phyloP scores from a whole-genome alignment of 1,284 basidiomycete species.

The Austroboletus olivaceoglutinosus region DNA sequence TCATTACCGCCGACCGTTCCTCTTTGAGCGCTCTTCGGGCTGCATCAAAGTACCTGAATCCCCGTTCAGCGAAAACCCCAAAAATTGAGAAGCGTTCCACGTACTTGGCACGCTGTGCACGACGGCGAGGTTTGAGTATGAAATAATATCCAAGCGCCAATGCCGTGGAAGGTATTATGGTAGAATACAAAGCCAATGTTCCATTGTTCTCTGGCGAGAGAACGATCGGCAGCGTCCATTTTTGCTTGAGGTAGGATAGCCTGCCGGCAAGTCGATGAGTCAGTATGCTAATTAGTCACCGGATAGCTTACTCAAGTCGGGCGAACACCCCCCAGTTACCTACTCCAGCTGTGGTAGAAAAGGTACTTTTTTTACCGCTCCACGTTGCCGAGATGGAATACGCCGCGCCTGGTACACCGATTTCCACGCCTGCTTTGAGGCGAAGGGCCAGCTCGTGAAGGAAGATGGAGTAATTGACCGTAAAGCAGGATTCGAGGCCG shows the following conservation, averaged over 20 bases:
- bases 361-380: slow-evolving; percentile 27
- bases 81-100: slow-evolving; percentile 7
- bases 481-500: slow-evolving; percentile 30
- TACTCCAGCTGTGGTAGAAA: slow-evolving; percentile 35
- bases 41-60: slow-evolving; percentile 49
- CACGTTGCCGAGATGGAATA: slow-evolving; percentile 36
- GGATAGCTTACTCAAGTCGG: slow-evolving; percentile 31
- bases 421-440: slow-evolving; percentile 35
- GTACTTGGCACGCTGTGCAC: slow-evolving; percentile 38
- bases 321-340: slow-evolving; percentile 32
- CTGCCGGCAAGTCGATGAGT: slow-evolving; percentile 23
- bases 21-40: slow-evolving; percentile 53
- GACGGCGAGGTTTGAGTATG: slow-evolving; percentile 49
- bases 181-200: slow-evolving; percentile 41
- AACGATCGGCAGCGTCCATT: slow-evolving; percentile 53
- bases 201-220: slow-evolving; percentile 47
- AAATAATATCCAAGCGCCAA: slow-evolving; percentile 50
- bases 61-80: slow-evolving; percentile 30
- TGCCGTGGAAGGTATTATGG: slow-evolving; percentile 47
- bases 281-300: neutral
- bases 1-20: slow-evolving; percentile 53
- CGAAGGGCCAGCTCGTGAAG: slow-evolving; percentile 34
- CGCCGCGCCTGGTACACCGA: slow-evolving; percentile 23
- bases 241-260: slow-evolving; percentile 52
- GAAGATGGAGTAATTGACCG: slow-evolving; percentile 32